Percentiles rank a stretch among this genome's conserved stretches.
These are phyloP conservation scores for Phytophthora aleatoria DNA, from an alignment of 352 stramenopile species.

Conservation along the genomic window DNA sequence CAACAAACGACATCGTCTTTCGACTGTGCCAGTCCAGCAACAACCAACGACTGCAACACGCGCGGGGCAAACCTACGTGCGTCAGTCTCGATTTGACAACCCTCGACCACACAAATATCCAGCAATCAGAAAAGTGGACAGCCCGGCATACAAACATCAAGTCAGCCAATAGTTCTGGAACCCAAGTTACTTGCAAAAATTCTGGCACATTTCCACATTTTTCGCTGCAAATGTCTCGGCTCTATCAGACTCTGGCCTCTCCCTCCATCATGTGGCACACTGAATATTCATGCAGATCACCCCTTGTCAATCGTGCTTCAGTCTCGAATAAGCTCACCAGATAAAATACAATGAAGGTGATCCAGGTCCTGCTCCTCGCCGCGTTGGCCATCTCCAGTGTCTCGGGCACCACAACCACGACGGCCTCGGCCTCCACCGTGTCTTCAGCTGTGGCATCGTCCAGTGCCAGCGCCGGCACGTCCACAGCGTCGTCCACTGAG, in stretches of 20 bases:
- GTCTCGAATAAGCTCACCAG: slow-evolving; percentile 19
- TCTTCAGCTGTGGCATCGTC: slow-evolving; percentile 17
- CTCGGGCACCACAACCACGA: slow-evolving; percentile 21
- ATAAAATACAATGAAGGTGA: slow-evolving; percentile 34
- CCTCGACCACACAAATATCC: slow-evolving; percentile 13
- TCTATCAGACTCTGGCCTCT: slow-evolving; percentile 18
- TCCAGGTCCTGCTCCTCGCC: slow-evolving; percentile 35
- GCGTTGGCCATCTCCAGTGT: slow-evolving; percentile 32
- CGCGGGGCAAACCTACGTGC: slow-evolving; percentile 7
- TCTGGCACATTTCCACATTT: slow-evolving; percentile 13
- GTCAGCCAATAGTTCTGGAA: slow-evolving; percentile 14
- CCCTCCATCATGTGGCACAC: slow-evolving; percentile 12
- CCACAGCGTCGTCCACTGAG: slow-evolving; percentile 4
- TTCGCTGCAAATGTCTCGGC: slow-evolving; percentile 16
- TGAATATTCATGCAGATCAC: not conserved
- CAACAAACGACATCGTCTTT: slow-evolving; percentile 21
- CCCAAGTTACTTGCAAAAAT: slow-evolving; percentile 14
- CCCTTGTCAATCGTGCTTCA: slow-evolving; percentile 1
- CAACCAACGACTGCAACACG: slow-evolving; percentile 21
- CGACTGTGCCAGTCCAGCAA: slow-evolving; percentile 3
- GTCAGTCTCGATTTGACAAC: slow-evolving; percentile 21
- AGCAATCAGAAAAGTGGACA: slow-evolving; percentile 3
- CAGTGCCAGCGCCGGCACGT: slow-evolving; percentile 12
- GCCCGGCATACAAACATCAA: slow-evolving; percentile 9
- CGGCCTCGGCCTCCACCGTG: slow-evolving; percentile 4